Evolutionary conservation across 2,329 filamentous ascomycete species (phyloP), one percentile per base, ranked within the genome.

Genomic region (Diplocarpon mali): DNA sequence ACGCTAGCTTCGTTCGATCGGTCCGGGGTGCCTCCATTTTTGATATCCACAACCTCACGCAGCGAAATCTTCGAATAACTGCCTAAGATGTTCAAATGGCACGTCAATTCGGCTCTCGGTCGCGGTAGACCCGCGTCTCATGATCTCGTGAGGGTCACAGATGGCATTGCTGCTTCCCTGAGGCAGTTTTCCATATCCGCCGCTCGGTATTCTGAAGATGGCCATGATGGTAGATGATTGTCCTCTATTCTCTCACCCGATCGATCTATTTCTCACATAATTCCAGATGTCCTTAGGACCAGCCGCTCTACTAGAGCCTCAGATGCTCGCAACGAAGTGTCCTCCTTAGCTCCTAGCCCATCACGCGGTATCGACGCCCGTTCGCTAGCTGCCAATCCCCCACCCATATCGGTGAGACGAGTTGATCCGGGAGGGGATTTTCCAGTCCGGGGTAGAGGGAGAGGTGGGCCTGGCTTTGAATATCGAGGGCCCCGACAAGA

Each of bases 1-100:
- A 24, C 20, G 20, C 20, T 24, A 24, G 7, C 3, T 7, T 24
- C n/a, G 14, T 12, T n/a, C 15, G 35, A 16, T 11, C 35, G 34
- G 15, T n/a, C 15, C 31, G 20, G 20, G 7, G 20, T 24, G 20
- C 7, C 7, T 24, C 4, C 20, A 24, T 24, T 24, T 24, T 24
- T 24, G 20, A 24, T 24, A 4, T 4, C 20, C 20, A 24, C 20
- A 24, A 24, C 20, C 7, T 24, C 20, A 24, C 20, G 20, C 20
- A 24, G 7, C 20, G 20, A 24, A 7, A 24, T 4, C 20, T 24
- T 7, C 20, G 20, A 24, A 4, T 7, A 7, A 24, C 20, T 7
- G 7, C 3, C 3, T 24, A 59, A 39, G 38, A 63, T 63, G 61
- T 62, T 56, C 41, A 62, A 60, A 55, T 60, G 61, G 59, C 61